Base-by-base conservation (phyloP, 1,284 basidiomycete genomes). In the Kalmanozyma brasiliensis region DNA sequence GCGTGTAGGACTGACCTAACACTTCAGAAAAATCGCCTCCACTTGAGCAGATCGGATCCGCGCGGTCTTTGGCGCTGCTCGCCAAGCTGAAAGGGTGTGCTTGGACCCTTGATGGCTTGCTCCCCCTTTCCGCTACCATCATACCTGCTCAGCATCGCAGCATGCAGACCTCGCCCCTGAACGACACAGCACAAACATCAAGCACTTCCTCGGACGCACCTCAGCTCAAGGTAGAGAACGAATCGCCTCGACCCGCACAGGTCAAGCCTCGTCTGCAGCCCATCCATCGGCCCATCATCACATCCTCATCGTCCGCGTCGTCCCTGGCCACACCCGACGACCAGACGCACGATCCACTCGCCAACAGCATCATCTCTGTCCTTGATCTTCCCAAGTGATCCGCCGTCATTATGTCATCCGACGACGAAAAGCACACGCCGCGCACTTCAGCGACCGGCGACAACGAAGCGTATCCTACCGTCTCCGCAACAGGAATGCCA, bases 401-500 rank as follows among this genome's bases (percentile, higher is more conserved):
- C 5, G 9, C 3, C 4, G 9, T 4, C 16, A 33, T 2, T 3
- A 44, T 40, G 49, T 40, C 51, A 34, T 41, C 49, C 36, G 43
- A 56, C 52, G 52, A 65, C 11, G 36, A 51, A 13, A 48, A 53
- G 37, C 52, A 60, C 19, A 34, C 59, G 20, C 60, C 62, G 11
- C 52, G 49, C 19, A 70, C 59, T n/a, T 32, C 41, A 10, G 38
- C 40, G 9, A 37, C 10, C 2, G 60, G 42, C 7, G 41, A 58
- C 30, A 45, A 37, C 13, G 67, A 76, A 14, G 66, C 72, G 0
- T 37, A 69, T 1, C 68, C 76, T 1, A 74, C 76, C 14, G 73
- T 64, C n/a, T 74, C 72, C 1, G 71, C 76, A 0, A 73, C 71
- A 3, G 76, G 76, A 4, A 76, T 76, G 68, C 76, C 76, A 0